These are phyloP conservation scores for Xylaria digitata DNA, from an alignment of 2,329 filamentous ascomycete species.

Conservation along the genomic window DNA sequence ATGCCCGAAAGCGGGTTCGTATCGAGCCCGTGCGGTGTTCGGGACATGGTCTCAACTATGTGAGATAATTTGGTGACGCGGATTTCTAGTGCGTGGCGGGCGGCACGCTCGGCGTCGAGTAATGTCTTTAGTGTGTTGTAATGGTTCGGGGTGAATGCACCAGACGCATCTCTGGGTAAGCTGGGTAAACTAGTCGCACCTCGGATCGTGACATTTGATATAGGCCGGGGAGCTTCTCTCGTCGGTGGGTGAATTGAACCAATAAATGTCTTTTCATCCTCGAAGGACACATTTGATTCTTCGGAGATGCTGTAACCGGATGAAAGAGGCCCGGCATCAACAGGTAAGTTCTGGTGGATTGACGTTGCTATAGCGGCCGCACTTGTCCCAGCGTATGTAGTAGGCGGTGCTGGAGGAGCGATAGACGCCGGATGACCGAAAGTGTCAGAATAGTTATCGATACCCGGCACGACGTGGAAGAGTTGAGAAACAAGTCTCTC, in stretches of 20 bases:
- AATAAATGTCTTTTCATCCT: conserved; percentile 59
- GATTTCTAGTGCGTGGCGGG: conserved; percentile 65
- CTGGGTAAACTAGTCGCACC: conserved; percentile 59
- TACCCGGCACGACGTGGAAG: conserved; percentile 59
- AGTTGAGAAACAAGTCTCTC: conserved; percentile 65
- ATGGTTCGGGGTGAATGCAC: conserved; percentile 57
- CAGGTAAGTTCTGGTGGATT: conserved; percentile 46
- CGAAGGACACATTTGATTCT: conserved; percentile 60
- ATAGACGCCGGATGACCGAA: conserved; percentile 44
- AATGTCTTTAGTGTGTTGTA: conserved; percentile 63
- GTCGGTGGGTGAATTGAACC: conserved; percentile 53
- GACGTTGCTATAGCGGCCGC: conserved; percentile 49
- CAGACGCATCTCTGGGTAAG: conserved; percentile 50
- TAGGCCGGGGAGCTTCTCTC: conserved; percentile 51
- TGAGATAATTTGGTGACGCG: conserved; percentile 66
- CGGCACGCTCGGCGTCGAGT: conserved; percentile 67
- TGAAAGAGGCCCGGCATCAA: conserved; percentile 44
- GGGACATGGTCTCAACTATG: conserved; percentile 60
- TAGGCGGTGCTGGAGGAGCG: conserved; percentile 43
- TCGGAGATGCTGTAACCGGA: conserved; percentile 53
- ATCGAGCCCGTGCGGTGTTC: conserved; percentile 51
- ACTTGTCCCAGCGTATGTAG: conserved; percentile 44
- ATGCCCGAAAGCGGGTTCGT: conserved; percentile 51
- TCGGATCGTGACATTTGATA: conserved; percentile 61
- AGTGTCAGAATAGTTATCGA: conserved; percentile 50